Percentiles rank a stretch among this genome's conserved stretches.
Evolutionary conservation across 2,329 filamentous ascomycete genomes (phyloP).

Genomic region (Pyrenophora teres): DNA sequence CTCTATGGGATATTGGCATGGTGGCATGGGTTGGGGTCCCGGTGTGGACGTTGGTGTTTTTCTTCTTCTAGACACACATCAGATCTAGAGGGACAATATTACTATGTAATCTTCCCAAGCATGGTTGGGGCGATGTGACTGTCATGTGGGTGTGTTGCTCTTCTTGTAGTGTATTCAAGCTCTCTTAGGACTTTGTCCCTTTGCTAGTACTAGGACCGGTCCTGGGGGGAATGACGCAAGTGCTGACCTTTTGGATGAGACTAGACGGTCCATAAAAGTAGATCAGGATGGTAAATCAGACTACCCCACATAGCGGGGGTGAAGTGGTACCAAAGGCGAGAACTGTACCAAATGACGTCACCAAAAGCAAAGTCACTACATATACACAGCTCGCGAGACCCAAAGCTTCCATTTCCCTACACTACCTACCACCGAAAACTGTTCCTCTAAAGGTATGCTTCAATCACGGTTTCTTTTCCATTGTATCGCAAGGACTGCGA

Average conservation of each 20-base stretch:
- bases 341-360: conserved; percentile 22
- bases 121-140: conserved; percentile 5
- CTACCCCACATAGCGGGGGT: conserved; percentile 19
- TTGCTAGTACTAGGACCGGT: neutral
- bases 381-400: conserved; percentile 14
- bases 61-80: conserved; percentile 22
- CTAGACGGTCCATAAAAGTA: conserved; percentile 6
- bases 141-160: neutral
- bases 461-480: conserved; percentile 10
- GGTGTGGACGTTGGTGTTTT: conserved; percentile 19
- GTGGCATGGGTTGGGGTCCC: conserved; percentile 25
- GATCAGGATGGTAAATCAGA: conserved; percentile 5
- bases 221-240: conserved; percentile 15
- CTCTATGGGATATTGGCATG: conserved; percentile 28
- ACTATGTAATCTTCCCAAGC: conserved; percentile 15
- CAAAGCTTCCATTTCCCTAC: conserved; percentile 5
- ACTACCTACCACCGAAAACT: conserved; percentile 4
- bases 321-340: conserved; percentile 11
- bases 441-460: conserved; percentile 19
- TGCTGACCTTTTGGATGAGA: conserved; percentile 5
- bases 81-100: conserved; percentile 28
- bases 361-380: conserved; percentile 15
- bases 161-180: neutral
- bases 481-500: conserved; percentile 9
- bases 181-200: neutral